These are phyloP conservation scores for Larix kaempferi DNA, from an alignment of 75 land plant genomes.

Conservation along the genomic window DNA sequence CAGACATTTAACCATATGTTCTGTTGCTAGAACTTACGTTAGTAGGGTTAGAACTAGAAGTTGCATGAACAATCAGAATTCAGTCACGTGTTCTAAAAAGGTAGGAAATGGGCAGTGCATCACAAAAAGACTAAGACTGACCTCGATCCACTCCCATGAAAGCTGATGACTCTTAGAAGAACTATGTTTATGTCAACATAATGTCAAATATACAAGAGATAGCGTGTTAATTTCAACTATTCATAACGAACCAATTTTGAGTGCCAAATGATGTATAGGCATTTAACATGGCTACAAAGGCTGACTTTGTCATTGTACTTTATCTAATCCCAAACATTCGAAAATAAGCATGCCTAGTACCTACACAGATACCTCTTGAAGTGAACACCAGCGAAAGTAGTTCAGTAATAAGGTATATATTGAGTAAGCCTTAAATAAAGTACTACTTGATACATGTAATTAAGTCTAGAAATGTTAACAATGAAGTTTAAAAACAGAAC, in stretches of 20 bases:
- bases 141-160: not conserved
- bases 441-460: not conserved
- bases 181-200: not conserved
- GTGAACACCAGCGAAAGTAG: too few species aligned
- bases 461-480: not conserved
- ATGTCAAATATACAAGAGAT: not conserved
- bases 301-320: too few species aligned
- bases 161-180: not conserved
- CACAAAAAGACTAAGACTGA: not conserved
- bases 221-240: not conserved
- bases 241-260: too few species aligned
- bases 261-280: not conserved
- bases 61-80: not conserved
- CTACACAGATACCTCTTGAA: too few species aligned
- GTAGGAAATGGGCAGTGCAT: not conserved
- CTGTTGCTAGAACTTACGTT: not conserved
- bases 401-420: too few species aligned
- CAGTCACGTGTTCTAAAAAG: not conserved
- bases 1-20: not conserved
- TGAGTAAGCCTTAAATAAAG: not conserved
- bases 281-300: not conserved
- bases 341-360: too few species aligned
- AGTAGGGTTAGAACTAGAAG: not conserved
- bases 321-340: too few species aligned
- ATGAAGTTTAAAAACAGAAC: not conserved